Conservation (phyloP, 495 filamentous ascomycete species). For the Penicillium alfredii region DNA sequence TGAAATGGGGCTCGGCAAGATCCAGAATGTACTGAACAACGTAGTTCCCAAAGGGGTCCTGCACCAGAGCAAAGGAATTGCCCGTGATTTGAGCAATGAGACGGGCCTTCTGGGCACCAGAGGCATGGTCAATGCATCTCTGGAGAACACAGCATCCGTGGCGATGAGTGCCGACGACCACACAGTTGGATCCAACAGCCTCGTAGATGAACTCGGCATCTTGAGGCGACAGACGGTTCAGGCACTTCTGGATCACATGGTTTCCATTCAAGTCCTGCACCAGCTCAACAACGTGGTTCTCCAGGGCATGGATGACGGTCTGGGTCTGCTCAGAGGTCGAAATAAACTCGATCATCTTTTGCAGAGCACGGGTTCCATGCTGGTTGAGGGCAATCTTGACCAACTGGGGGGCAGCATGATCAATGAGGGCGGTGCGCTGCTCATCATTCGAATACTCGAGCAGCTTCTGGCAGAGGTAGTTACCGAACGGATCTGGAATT, state of each 20-base stretch:
- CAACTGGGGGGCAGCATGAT: conserved; percentile 77
- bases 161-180: conserved; percentile 91
- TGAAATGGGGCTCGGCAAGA: conserved; percentile 74
- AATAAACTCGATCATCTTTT: conserved; percentile 99
- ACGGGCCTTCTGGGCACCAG: conserved; percentile 78
- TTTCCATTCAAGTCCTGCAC: conserved; percentile 98
- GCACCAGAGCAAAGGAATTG: conserved; percentile 75
- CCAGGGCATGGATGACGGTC: conserved; percentile 74
- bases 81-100: conserved; percentile 79
- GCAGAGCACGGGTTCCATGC: conserved; percentile 90
- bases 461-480: conserved; percentile 96
- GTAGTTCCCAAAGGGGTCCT: conserved; percentile 97
- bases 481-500: conserved; percentile 81
- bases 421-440: conserved; percentile 85
- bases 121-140: conserved; percentile 95
- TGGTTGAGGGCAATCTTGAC: conserved; percentile 91
- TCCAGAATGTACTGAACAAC: conserved; percentile 98
- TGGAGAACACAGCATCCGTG: conserved; percentile 98
- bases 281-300: conserved; percentile 75
- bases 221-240: conserved; percentile 76
- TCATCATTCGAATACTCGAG: conserved; percentile 90
- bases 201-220: conserved; percentile 96
- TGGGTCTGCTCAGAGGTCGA: conserved; percentile 70
- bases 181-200: conserved; percentile 77
- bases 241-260: conserved; percentile 97